These are phyloP conservation scores for Kluyveromyces aestuarii DNA, from an alignment of 805 yeast species.

Conservation along the genomic window DNA sequence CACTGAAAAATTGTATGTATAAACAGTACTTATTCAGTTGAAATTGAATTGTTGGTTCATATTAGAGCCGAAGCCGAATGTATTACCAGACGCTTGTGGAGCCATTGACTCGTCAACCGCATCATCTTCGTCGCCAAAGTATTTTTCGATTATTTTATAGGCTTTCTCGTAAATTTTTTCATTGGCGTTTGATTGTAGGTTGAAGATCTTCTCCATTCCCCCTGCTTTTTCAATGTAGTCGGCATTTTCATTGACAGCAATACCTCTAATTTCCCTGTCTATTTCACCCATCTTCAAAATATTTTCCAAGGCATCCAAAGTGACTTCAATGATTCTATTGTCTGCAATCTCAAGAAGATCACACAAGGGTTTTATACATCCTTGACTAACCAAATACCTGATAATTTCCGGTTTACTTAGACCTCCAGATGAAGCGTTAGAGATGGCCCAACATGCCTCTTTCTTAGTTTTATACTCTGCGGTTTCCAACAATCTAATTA, in stretches of 20 bases:
- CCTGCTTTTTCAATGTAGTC: slow-evolving; percentile 95
- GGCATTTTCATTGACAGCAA: slow-evolving; percentile 75
- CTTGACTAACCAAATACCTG: slow-evolving; percentile 85
- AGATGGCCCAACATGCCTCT: slow-evolving; percentile 99
- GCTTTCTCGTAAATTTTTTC: slow-evolving; percentile 91
- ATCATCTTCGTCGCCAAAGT: slow-evolving; percentile 77
- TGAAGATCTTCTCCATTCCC: slow-evolving; percentile 93
- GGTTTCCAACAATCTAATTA: slow-evolving; percentile 64
- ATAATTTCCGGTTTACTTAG: slow-evolving; percentile 86
- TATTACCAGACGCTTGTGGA: slow-evolving; percentile 70
- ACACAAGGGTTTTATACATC: slow-evolving; percentile 95
- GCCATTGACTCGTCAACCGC: slow-evolving; percentile 67
- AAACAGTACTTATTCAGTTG: slow-evolving; percentile 9
- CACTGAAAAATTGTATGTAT: not conserved
- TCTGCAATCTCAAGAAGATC: slow-evolving; percentile 85
- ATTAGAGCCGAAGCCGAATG: slow-evolving; percentile 79
- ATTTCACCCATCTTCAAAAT: slow-evolving; percentile 90
- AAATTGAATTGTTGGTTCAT: slow-evolving; percentile 40
- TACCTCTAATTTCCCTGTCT: slow-evolving; percentile 70
- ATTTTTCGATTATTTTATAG: slow-evolving; percentile 79
- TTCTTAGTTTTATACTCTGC: slow-evolving; percentile 95
- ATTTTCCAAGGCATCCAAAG: slow-evolving; percentile 91
- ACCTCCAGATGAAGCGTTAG: slow-evolving; percentile 96
- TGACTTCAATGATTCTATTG: slow-evolving; percentile 84
- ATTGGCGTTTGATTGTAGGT: slow-evolving; percentile 85